A percentile compares a stretch with the other conserved stretches of the same genome.
These are phyloP conservation scores for Fonsecaea nubica DNA, from an alignment of 2,329 filamentous ascomycete genomes.

Conservation along the genomic window DNA sequence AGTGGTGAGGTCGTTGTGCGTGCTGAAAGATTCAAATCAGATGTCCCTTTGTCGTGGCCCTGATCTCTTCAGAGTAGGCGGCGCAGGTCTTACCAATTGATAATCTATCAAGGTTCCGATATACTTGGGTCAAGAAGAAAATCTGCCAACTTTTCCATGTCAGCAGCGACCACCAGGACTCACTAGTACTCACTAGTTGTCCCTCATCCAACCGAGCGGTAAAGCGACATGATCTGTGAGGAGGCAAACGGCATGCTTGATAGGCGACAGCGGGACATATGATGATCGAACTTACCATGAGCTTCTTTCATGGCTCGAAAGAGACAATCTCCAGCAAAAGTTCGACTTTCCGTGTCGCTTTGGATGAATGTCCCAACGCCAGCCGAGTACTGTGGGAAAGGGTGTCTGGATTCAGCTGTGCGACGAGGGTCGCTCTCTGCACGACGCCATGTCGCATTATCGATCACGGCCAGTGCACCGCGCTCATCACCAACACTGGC, in stretches of 20 bases:
- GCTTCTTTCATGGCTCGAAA: slow-evolving; percentile 25
- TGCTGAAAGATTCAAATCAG: slow-evolving; percentile 25
- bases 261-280: slow-evolving; percentile 13
- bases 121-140: slow-evolving; percentile 24
- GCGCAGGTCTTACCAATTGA: not conserved
- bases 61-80: slow-evolving; percentile 20
- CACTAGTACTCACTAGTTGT: slow-evolving; percentile 25
- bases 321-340: slow-evolving; percentile 24
- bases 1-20: slow-evolving; percentile 23
- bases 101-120: slow-evolving; percentile 13
- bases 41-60: slow-evolving; percentile 23
- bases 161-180: slow-evolving; percentile 4
- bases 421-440: not conserved
- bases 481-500: not conserved
- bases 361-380: slow-evolving; percentile 3
- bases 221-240: slow-evolving; percentile 30
- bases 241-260: slow-evolving; percentile 22
- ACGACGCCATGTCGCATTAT: not conserved
- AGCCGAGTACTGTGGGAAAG: not conserved
- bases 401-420: not conserved
- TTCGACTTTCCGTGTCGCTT: slow-evolving; percentile 25
- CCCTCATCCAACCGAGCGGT: slow-evolving; percentile 30
- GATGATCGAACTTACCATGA: slow-evolving; percentile 22
- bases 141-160: slow-evolving; percentile 28
- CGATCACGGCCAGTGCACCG: not conserved